Conservation (phyloP, 345 rosid genomes). For the Salix dunnii region DNA sequence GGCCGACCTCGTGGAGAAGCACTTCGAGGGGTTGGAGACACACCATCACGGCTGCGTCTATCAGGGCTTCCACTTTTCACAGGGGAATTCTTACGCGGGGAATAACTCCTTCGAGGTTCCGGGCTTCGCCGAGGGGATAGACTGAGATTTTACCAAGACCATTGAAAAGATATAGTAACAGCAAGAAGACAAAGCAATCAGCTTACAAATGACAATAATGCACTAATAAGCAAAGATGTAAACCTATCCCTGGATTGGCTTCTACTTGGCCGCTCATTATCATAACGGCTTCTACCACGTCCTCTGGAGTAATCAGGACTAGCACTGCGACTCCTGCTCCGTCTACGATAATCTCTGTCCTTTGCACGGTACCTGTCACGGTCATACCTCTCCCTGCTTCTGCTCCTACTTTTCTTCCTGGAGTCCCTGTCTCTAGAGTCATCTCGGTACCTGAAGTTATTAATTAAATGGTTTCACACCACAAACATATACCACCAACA, state of each 20-base stretch:
- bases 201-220: not conserved
- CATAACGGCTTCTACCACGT: slow-evolving; percentile 44
- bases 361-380: slow-evolving; percentile 41
- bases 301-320: slow-evolving; percentile 47
- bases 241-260: slow-evolving; percentile 50
- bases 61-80: slow-evolving; percentile 35
- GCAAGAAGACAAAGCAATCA: not conserved
- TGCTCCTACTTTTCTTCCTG: slow-evolving; percentile 48
- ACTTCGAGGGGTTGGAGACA: slow-evolving; percentile 36
- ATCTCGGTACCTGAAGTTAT: slow-evolving; percentile 36
- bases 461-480: not conserved
- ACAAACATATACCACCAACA: too few species aligned
- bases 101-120: slow-evolving; percentile 36
- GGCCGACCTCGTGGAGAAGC: slow-evolving; percentile 33
- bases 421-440: slow-evolving; percentile 44
- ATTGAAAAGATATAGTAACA: not conserved
- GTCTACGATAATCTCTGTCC: slow-evolving; percentile 39
- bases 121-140: slow-evolving; percentile 44
- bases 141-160: slow-evolving; percentile 14
- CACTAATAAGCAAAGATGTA: not conserved
- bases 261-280: slow-evolving; percentile 40
- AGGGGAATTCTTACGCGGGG: slow-evolving; percentile 34
- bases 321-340: slow-evolving; percentile 48
- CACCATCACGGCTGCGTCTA: slow-evolving; percentile 25
- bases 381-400: slow-evolving; percentile 44